Conservation (phyloP, 306 rosid genomes). For the Amphicarpaea edgeworthii region DNA sequence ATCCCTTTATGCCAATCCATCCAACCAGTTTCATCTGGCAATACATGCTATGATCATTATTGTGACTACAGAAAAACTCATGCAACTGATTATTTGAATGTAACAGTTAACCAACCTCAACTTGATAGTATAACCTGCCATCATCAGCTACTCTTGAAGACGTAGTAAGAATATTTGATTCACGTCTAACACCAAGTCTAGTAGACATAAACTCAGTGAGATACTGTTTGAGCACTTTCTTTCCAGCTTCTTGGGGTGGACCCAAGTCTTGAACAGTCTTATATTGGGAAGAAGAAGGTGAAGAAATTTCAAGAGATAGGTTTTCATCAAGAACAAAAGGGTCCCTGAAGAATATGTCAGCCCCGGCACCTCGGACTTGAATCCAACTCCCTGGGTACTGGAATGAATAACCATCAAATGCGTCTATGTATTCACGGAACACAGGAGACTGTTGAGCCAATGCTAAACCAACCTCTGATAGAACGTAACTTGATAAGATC, state of each 20-base stretch:
- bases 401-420: constrained; percentile 92
- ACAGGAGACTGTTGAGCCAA: constrained; percentile 61
- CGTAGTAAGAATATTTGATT: constrained; percentile 76
- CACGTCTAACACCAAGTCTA: constrained; percentile 85
- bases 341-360: constrained; percentile 94
- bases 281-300: constrained; percentile 91
- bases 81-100: constrained; percentile 17
- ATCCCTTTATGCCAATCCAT: background rate
- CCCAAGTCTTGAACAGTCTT: constrained; percentile 88
- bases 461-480: constrained; percentile 55
- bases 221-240: constrained; percentile 80
- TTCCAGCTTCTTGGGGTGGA: constrained; percentile 80
- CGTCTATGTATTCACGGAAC: constrained; percentile 76
- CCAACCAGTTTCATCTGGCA: constrained; percentile 20
- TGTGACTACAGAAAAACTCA: constrained; percentile 14
- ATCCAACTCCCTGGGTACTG: constrained; percentile 88
- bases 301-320: constrained; percentile 79
- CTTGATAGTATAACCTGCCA: constrained; percentile 85
- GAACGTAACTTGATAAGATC: constrained; percentile 67
- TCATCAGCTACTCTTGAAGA: constrained; percentile 84
- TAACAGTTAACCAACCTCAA: constrained; percentile 68
- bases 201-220: constrained; percentile 95
- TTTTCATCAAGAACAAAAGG: constrained; percentile 96
- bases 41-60: background rate
- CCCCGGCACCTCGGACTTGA: constrained; percentile 92